These are phyloP conservation scores for Ogataea allantospora DNA, from an alignment of 805 yeast genomes.

Conservation along the genomic window DNA sequence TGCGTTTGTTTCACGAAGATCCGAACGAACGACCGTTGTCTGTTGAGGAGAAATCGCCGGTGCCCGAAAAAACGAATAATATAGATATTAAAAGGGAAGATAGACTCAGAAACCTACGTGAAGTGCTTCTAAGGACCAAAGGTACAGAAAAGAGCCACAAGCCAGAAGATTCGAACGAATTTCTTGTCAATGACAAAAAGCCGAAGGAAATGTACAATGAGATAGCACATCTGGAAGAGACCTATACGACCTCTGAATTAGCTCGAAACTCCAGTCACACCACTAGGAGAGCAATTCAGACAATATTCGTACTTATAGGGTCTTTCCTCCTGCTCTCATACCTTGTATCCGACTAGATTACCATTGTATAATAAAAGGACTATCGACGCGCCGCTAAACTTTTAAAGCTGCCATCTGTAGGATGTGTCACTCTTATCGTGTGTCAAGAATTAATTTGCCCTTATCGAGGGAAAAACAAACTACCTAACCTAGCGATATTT, in stretches of 20 bases:
- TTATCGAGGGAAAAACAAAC: constrained; percentile 12
- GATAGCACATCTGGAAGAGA: background rate
- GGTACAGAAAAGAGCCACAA: background rate
- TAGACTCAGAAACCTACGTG: constrained; percentile 2
- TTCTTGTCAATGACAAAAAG: too few relatives aligned
- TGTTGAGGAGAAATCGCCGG: background rate
- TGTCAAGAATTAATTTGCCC: constrained; percentile 17
- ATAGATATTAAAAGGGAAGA: background rate
- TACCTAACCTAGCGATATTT: constrained; percentile 3
- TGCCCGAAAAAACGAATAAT: background rate
- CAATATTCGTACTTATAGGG: background rate
- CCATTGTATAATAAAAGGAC: constrained; percentile 12
- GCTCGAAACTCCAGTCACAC: background rate
- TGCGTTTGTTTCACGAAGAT: background rate
- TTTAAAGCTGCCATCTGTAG: background rate
- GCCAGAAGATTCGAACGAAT: background rate
- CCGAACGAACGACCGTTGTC: background rate
- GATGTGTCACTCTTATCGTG: constrained; percentile 20
- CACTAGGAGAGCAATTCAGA: background rate
- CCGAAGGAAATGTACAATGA: background rate
- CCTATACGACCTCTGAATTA: background rate
- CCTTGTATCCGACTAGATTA: constrained; percentile 12
- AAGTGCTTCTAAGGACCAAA: background rate
- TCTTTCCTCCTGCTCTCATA: constrained; percentile 9
- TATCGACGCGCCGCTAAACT: constrained; percentile 17